Conservation (phyloP, 768 basidiomycete species). For the Boletus subparvulus region DNA sequence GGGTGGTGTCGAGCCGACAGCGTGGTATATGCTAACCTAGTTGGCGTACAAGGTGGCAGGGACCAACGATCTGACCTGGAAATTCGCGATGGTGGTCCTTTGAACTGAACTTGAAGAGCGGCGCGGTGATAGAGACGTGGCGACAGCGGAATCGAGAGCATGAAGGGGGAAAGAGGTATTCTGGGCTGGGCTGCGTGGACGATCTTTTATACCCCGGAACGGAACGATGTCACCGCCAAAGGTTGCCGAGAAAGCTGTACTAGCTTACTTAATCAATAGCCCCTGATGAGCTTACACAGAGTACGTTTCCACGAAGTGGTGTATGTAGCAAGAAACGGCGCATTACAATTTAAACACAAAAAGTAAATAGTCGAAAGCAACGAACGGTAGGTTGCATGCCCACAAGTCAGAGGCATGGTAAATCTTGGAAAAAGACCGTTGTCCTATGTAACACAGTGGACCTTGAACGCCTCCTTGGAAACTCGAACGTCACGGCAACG, state of each 20-base stretch:
- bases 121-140: too few species aligned
- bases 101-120: too few species aligned
- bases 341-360: neutral
- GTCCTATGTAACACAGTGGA: neutral
- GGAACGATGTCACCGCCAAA: too few species aligned
- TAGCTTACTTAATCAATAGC: neutral
- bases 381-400: neutral
- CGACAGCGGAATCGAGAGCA: too few species aligned
- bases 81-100: neutral
- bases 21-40: too few species aligned
- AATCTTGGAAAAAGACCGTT: neutral
- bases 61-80: neutral
- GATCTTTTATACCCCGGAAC: too few species aligned
- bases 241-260: neutral
- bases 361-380: neutral
- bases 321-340: neutral
- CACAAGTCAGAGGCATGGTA: neutral
- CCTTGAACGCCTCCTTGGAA: neutral
- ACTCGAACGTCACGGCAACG: constrained; percentile 10
- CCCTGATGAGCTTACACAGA: neutral
- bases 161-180: too few species aligned
- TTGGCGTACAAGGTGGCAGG: too few species aligned
- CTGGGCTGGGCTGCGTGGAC: too few species aligned
- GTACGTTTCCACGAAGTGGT: too few species aligned
- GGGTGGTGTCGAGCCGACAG: too few species aligned